Evolutionary conservation across 805 yeast species (phyloP), one percentile per base, ranked within the genome.

Genomic region (Lipomyces sp.): DNA sequence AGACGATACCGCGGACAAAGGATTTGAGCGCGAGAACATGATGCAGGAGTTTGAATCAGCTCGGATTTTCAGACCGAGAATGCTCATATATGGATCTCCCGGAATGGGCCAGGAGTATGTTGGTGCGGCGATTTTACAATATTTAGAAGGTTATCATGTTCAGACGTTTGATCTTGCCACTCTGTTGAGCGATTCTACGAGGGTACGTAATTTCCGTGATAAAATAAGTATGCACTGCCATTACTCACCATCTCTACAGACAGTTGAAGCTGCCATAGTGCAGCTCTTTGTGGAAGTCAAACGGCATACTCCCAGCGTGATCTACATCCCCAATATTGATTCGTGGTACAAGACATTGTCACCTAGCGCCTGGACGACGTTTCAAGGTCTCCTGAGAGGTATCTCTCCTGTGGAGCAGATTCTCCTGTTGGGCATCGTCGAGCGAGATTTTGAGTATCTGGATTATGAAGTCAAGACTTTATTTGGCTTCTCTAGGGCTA

Each of bases 91-190:
- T 55, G 98, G 98, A 4, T 79, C 80, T 1, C 79, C 81, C 13
- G 98, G 98, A 0, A 85, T 85, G 76, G 99, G 98, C 0, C 97
- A 93, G 73, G 89, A 86, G 70, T 92, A 94, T 75, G 75, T 95
- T 7, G 89, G 92, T 2, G 82, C 92, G 1, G 97, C 98, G 0
- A 81, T 93, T 8, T 80, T 94, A 61, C 89, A 92, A 73, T 83
- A 86, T 71, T 79, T 95, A 60, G 99, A 95, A 78, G 97, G 97
- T 0, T 91, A 88, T 73, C 94, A 92, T 74, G 87, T 92, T 13
- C 98, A 95, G 75, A 85, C 90, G 0, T 80, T 95, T 53, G 99
- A 95, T 75, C 79, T 95, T 64, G 90, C 92, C 1, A 82, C 88
- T 6, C 75, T 95, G 63, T 86, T 87, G 69, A 86, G 92, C 13